These are phyloP conservation scores for Hemileia vastatrix DNA, from an alignment of 1,284 basidiomycete genomes.

Conservation along the genomic window DNA sequence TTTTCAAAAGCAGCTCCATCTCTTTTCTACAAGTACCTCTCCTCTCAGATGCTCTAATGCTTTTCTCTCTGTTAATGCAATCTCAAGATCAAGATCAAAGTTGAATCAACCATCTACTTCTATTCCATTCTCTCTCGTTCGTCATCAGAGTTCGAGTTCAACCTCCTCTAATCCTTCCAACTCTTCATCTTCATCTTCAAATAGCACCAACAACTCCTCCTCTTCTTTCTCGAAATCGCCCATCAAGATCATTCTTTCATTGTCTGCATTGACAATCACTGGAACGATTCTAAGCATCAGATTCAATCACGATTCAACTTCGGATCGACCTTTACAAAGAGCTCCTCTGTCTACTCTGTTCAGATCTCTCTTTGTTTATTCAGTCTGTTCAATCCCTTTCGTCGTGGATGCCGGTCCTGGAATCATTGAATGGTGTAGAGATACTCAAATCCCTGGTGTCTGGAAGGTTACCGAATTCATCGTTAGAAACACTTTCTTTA, in stretches of 20 bases:
- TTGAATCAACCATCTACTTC: too few species aligned
- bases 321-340: background rate
- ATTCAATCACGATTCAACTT: background rate
- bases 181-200: too few species aligned
- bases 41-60: too few species aligned
- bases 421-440: slow-evolving; percentile 56
- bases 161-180: background rate
- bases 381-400: slow-evolving; percentile 63
- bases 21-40: too few species aligned
- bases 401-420: slow-evolving; percentile 67
- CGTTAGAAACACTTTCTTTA: slow-evolving; percentile 74
- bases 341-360: slow-evolving; percentile 47
- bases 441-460: slow-evolving; percentile 60
- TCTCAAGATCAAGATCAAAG: too few species aligned
- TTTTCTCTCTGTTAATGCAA: too few species aligned
- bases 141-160: background rate
- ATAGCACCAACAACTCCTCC: background rate
- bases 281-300: background rate
- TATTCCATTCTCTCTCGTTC: background rate
- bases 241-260: background rate
- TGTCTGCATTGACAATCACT: background rate
- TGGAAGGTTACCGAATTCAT: slow-evolving; percentile 58
- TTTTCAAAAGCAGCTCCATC: too few species aligned
- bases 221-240: background rate
- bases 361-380: slow-evolving; percentile 69